Percentiles rank a stretch among this genome's conserved stretches.
These are phyloP conservation scores for Funneliformis geosporum DNA, from an alignment of 192 early-diverging fungal species.

Conservation along the genomic window DNA sequence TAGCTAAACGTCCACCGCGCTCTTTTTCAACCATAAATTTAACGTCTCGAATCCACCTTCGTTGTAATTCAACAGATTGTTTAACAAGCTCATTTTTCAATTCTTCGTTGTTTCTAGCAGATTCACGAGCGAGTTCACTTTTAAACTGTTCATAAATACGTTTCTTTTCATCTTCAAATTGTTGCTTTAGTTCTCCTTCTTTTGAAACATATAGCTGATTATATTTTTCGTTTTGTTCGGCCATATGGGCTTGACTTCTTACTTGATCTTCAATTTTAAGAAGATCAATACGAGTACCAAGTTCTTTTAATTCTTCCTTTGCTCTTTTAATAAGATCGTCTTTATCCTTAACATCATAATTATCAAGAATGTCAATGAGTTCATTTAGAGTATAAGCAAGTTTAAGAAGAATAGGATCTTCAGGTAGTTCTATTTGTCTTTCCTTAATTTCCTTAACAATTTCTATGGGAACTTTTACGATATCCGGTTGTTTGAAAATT, in stretches of 20 bases:
- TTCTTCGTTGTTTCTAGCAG: slow-evolving; percentile 48
- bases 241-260: slow-evolving; percentile 48
- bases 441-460: not conserved
- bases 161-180: slow-evolving; percentile 47
- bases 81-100: slow-evolving; percentile 62
- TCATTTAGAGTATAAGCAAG: not conserved
- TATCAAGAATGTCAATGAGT: slow-evolving; percentile 6
- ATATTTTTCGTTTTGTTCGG: slow-evolving; percentile 49
- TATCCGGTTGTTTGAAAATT: not conserved
- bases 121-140: slow-evolving; percentile 33
- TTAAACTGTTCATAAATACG: slow-evolving; percentile 44
- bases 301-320: not conserved
- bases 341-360: not conserved
- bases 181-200: slow-evolving; percentile 57
- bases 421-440: not conserved
- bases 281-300: slow-evolving; percentile 45
- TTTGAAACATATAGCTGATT: slow-evolving; percentile 60
- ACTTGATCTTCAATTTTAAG: slow-evolving; percentile 46
- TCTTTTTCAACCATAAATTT: slow-evolving; percentile 84
- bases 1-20: slow-evolving; percentile 83
- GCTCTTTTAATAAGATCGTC: not conserved
- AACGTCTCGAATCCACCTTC: slow-evolving; percentile 77
- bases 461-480: not conserved
- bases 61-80: slow-evolving; percentile 74
- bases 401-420: slow-evolving; percentile 10